Evolutionary conservation across 352 stramenopile genomes (phyloP).

Genomic region (Pilasporangium apinafurcum): DNA sequence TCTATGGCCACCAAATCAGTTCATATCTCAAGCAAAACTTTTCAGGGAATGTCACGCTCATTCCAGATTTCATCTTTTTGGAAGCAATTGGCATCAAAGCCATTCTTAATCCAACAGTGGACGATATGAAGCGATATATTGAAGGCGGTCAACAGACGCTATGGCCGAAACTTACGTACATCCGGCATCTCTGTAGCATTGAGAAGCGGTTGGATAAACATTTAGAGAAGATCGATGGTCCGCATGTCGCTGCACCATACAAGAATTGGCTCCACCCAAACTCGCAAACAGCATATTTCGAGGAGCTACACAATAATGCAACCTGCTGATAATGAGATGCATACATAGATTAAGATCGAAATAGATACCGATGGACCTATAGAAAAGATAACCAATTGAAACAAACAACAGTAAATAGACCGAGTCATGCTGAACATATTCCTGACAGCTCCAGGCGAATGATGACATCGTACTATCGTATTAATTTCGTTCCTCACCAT

Average conservation of each 20-base stretch:
- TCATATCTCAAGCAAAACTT: slow-evolving; percentile 92
- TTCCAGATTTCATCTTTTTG: slow-evolving; percentile 85
- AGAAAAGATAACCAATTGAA: too few relatives aligned
- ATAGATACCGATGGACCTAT: too few relatives aligned
- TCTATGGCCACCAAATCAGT: slow-evolving; percentile 75
- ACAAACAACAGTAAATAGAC: too few relatives aligned
- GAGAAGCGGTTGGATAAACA: slow-evolving; percentile 65
- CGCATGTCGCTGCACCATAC: slow-evolving; percentile 14
- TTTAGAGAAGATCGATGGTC: slow-evolving; percentile 21
- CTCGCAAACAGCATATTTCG: too few relatives aligned
- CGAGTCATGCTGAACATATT: too few relatives aligned
- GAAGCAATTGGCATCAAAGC: slow-evolving; percentile 78
- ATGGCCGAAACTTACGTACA: slow-evolving; percentile 91
- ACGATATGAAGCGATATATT: slow-evolving; percentile 74
- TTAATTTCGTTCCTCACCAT: neutral
- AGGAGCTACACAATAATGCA: too few relatives aligned
- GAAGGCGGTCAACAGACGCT: slow-evolving; percentile 85
- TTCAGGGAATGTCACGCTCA: slow-evolving; percentile 95
- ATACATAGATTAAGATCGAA: too few relatives aligned
- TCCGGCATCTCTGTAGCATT: slow-evolving; percentile 91
- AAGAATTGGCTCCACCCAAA: slow-evolving; percentile 39
- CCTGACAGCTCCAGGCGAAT: too few relatives aligned
- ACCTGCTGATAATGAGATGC: too few relatives aligned
- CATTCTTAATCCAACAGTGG: slow-evolving; percentile 72
- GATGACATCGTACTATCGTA: slow-evolving; percentile 1